These are phyloP conservation scores for Ceratobasidium sp. DNA, from an alignment of 1,284 basidiomycete species.

Conservation along the genomic window DNA sequence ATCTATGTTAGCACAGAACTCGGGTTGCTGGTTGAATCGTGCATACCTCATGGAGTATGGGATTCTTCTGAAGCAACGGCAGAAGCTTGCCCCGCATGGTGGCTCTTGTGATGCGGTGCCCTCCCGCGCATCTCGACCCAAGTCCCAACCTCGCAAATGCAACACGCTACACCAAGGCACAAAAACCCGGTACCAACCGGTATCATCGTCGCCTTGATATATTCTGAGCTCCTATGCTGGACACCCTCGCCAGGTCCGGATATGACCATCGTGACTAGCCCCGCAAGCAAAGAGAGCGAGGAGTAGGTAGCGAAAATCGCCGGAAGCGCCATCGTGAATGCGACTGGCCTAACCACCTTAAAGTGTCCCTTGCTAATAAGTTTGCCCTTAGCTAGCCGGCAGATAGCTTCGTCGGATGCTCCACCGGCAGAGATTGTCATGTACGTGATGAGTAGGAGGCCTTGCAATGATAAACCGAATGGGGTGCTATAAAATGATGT, in stretches of 20 bases:
- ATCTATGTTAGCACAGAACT: too few relatives aligned
- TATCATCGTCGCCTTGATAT: conserved; percentile 9
- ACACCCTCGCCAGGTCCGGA: not conserved
- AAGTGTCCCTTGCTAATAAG: not conserved
- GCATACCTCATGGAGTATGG: too few relatives aligned
- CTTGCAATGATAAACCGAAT: conserved; percentile 20
- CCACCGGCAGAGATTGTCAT: conserved; percentile 21
- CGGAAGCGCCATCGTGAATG: conserved; percentile 21
- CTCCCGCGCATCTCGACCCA: conserved; percentile 8
- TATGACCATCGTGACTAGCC: conserved; percentile 13
- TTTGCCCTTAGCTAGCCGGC: not conserved
- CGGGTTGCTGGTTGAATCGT: too few relatives aligned
- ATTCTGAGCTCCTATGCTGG: not conserved
- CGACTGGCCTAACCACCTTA: not conserved
- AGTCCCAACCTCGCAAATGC: conserved; percentile 6
- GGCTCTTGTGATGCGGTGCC: not conserved
- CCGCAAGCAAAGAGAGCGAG: conserved; percentile 19
- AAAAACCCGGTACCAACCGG: conserved; percentile 2
- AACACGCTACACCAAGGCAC: not conserved
- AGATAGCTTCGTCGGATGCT: conserved; percentile 25
- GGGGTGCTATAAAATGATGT: conserved; percentile 23
- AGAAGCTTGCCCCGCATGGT: not conserved
- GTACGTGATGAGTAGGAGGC: conserved; percentile 1
- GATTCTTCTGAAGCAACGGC: too few relatives aligned
- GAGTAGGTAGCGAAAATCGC: conserved; percentile 25